Percentiles rank a stretch among this genome's conserved stretches.
These are phyloP conservation scores for Gossypium rotundifolium DNA, from an alignment of 345 rosid genomes.

Conservation along the genomic window DNA sequence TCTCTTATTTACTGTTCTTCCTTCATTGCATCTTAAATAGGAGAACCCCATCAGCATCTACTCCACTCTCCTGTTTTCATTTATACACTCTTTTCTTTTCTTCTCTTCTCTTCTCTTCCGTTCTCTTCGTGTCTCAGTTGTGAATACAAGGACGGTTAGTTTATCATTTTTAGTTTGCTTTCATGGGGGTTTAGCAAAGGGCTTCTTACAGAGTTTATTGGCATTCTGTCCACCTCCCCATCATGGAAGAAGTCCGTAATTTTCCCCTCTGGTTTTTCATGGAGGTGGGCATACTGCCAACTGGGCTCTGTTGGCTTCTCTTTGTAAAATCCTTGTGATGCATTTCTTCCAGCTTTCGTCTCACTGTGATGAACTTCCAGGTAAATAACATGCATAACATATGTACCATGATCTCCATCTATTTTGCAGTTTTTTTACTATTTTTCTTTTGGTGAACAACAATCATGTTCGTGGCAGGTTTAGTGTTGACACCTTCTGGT, in stretches of 20 bases:
- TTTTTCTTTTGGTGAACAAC: neutral
- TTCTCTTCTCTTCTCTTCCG: neutral
- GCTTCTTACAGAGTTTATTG: constrained; percentile 77
- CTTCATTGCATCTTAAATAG: constrained; percentile 12
- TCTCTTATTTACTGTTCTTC: constrained; percentile 36
- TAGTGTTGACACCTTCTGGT: neutral
- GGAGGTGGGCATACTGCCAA: constrained; percentile 96
- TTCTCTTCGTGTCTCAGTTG: constrained; percentile 8
- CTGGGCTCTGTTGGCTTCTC: constrained; percentile 72
- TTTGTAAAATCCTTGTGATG: constrained; percentile 66
- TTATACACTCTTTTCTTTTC: neutral
- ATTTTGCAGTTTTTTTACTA: neutral
- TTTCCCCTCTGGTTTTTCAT: neutral
- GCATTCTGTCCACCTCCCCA: constrained; percentile 99
- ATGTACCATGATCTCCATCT: neutral
- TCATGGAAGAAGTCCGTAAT: neutral
- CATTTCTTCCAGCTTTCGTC: neutral
- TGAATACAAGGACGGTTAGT: constrained; percentile 3
- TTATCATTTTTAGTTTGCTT: constrained; percentile 11
- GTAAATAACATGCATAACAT: constrained; percentile 16
- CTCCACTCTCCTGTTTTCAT: neutral
- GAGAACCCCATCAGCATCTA: neutral
- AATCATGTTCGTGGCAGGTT: neutral
- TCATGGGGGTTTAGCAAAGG: constrained; percentile 88
- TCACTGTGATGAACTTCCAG: constrained; percentile 9